phyloP scores from a whole-genome alignment of 176 grass and related monocot species.

The Avena atlantica region DNA sequence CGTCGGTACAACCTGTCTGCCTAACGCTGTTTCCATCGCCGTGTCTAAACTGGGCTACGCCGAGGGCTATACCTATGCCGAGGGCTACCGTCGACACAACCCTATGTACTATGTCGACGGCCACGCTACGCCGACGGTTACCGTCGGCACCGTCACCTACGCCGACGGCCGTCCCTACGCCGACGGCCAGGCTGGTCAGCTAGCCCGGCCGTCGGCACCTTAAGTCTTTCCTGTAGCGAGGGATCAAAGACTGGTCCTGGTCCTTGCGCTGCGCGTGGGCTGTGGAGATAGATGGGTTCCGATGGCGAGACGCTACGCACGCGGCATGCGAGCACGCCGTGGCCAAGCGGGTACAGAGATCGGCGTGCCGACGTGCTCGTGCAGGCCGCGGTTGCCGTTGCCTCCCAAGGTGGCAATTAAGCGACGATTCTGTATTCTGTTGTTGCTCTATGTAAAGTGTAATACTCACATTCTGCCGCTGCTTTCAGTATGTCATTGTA shows the following conservation, averaged over 20 bases:
- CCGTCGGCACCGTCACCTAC: too few relatives aligned
- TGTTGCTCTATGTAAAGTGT: background rate
- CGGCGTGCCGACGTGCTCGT: background rate
- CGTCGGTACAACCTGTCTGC: too few relatives aligned
- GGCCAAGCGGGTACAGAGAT: background rate
- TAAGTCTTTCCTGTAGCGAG: too few relatives aligned
- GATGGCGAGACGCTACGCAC: background rate
- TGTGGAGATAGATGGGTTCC: background rate
- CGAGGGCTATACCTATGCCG: too few relatives aligned
- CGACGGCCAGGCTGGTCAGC: too few relatives aligned
- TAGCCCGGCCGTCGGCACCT: too few relatives aligned
- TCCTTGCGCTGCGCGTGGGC: background rate
- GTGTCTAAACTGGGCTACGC: too few relatives aligned
- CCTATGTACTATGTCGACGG: too few relatives aligned
- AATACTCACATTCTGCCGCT: background rate
- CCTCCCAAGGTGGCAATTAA: background rate
- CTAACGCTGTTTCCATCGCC: too few relatives aligned
- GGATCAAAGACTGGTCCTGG: background rate
- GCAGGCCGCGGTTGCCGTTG: background rate
- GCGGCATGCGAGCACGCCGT: background rate
- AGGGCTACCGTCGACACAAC: too few relatives aligned
- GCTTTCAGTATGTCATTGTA: background rate
- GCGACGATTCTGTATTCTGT: background rate
- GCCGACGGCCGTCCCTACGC: too few relatives aligned
- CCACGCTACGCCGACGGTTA: too few relatives aligned